These are phyloP conservation scores for Sungouiozyma ichnusensis DNA, from an alignment of 805 yeast genomes.

Conservation along the genomic window DNA sequence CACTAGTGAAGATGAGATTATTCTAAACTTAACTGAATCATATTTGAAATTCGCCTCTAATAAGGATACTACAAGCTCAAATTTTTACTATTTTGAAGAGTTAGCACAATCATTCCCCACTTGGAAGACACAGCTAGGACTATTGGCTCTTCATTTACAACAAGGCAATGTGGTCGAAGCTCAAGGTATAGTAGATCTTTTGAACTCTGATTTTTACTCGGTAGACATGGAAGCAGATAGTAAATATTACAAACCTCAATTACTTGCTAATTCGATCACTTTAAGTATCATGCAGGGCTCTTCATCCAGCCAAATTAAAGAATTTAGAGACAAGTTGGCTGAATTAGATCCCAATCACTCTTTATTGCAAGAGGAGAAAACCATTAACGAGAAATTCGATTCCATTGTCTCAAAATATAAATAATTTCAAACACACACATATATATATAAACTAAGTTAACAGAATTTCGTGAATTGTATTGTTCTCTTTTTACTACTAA, in stretches of 20 bases:
- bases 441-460: too few relatives aligned
- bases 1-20: conserved; percentile 51
- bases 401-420: conserved; percentile 53
- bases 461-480: too few relatives aligned
- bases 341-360: conserved; percentile 46
- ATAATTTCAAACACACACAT: too few relatives aligned
- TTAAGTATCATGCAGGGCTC: conserved; percentile 45
- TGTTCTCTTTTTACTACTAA: too few relatives aligned
- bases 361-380: conserved; percentile 45
- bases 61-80: conserved; percentile 30
- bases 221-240: conserved; percentile 25
- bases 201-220: conserved; percentile 34
- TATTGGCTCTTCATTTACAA: conserved; percentile 68
- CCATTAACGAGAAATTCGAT: conserved; percentile 57
- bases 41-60: conserved; percentile 43
- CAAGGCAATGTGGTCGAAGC: conserved; percentile 79
- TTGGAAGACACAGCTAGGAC: conserved; percentile 45
- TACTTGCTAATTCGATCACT: conserved; percentile 57
- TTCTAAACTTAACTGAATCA: conserved; percentile 70
- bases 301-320: conserved; percentile 31
- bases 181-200: conserved; percentile 44
- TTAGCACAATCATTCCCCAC: conserved; percentile 43
- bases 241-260: conserved; percentile 33
- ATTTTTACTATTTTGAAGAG: conserved; percentile 71
- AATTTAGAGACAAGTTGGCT: conserved; percentile 38